phyloP scores from a whole-genome alignment of 2,329 filamentous ascomycete genomes.

The Beauveria caledonica region DNA sequence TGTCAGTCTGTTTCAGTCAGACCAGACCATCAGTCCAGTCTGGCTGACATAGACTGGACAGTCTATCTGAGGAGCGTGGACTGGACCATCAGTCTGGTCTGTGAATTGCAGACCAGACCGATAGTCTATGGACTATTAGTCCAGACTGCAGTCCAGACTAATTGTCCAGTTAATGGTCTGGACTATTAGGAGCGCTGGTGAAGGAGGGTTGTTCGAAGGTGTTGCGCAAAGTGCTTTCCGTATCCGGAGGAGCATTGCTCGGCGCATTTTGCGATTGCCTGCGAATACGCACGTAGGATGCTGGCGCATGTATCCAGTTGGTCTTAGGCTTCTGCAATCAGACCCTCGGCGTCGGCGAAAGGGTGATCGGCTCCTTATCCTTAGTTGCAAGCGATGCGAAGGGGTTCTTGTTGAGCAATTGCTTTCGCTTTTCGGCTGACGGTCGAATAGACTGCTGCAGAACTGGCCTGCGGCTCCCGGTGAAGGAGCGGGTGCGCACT shows the following conservation, averaged over 20 bases:
- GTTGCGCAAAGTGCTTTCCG: neutral
- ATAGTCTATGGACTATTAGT: no score
- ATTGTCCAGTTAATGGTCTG: no score
- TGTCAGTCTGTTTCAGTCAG: no score
- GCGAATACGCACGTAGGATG: neutral
- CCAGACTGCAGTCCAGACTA: no score
- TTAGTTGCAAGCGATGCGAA: neutral
- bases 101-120: no score
- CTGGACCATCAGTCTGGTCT: no score
- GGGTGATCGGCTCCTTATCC: neutral
- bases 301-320: neutral
- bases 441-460: neutral
- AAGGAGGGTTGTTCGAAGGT: neutral
- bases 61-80: no score
- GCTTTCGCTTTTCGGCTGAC: neutral
- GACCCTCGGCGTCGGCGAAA: neutral
- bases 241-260: neutral
- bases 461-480: neutral
- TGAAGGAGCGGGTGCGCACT: neutral
- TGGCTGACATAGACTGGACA: no score
- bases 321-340: neutral
- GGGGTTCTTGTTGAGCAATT: neutral
- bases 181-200: no score
- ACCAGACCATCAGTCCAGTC: no score
- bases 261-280: neutral